Evolutionary conservation across 805 yeast genomes (phyloP).

Genomic region (Jamesozyma rosinii): DNA sequence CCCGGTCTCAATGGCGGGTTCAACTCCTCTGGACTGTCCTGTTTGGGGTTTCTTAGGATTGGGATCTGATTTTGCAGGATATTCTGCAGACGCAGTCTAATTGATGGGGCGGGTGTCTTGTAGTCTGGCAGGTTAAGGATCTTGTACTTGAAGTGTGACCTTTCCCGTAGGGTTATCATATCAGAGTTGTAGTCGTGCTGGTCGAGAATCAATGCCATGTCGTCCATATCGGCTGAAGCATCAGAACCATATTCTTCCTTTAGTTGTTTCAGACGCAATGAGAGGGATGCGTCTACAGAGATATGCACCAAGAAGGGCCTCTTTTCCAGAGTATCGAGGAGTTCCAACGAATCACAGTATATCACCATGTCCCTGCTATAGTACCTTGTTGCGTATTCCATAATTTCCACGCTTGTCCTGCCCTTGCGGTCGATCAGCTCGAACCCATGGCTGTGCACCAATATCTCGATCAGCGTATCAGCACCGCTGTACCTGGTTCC

Average conservation of each 20-base stretch:
- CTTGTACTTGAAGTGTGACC: conserved; percentile 20
- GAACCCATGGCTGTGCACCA: conserved; percentile 11
- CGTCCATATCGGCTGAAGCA: conserved; percentile 18
- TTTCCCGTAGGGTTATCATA: conserved; percentile 17
- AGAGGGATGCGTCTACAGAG: conserved; percentile 64
- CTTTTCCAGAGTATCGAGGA: conserved; percentile 42
- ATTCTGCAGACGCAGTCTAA: conserved; percentile 7
- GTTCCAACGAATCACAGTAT: conserved; percentile 34
- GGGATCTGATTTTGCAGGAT: conserved; percentile 10
- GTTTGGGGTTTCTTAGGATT: conserved; percentile 11
- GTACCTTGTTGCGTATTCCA: conserved; percentile 52
- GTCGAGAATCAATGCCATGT: conserved; percentile 33
- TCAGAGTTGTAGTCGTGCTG: conserved; percentile 13
- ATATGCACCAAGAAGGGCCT: conserved; percentile 81
- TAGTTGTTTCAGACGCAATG: conserved; percentile 32
- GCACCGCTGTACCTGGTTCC: conserved; percentile 23
- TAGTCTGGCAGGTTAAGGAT: conserved; percentile 4
- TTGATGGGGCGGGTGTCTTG: conserved; percentile 1
- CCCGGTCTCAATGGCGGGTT: conserved; percentile 52
- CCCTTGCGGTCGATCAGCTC: conserved; percentile 11
- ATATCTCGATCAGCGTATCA: conserved; percentile 12
- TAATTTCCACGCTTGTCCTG: conserved; percentile 32
- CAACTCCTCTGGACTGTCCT: conserved; percentile 8
- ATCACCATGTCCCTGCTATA: conserved; percentile 61
- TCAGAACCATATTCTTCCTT: conserved; percentile 13